Percentiles rank a stretch among this genome's conserved stretches.
Evolutionary conservation across 345 rosid genomes (phyloP).

Genomic region (Gossypium turneri): DNA sequence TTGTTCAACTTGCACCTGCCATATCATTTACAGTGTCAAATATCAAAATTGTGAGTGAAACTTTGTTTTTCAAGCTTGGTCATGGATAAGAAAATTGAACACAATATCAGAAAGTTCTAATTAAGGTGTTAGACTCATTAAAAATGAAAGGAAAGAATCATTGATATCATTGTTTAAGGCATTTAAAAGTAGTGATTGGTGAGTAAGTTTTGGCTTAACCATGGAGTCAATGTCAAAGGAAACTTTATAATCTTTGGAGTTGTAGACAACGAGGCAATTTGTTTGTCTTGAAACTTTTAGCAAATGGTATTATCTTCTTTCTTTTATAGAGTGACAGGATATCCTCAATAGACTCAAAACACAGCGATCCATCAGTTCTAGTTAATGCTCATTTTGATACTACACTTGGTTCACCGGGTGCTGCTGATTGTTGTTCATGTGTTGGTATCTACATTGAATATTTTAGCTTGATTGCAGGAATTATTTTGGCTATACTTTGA

Average conservation of each 20-base stretch:
- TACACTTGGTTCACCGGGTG: constrained; percentile 90
- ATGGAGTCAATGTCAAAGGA: not conserved
- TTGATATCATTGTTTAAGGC: not conserved
- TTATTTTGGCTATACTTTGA: not conserved
- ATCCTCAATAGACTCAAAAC: constrained; percentile 58
- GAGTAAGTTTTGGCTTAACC: not conserved
- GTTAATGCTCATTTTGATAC: constrained; percentile 95
- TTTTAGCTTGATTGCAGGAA: constrained; percentile 9
- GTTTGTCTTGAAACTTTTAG: not conserved
- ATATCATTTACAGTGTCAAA: not conserved
- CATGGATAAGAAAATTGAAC: not conserved
- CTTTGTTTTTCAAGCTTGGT: constrained; percentile 8
- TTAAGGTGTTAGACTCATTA: not conserved
- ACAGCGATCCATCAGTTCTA: constrained; percentile 70
- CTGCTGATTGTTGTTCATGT: constrained; percentile 95
- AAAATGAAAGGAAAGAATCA: not conserved
- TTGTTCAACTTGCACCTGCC: not conserved
- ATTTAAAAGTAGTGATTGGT: constrained; percentile 4
- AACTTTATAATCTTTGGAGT: not conserved
- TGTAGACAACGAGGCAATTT: not conserved
- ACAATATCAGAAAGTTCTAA: not conserved
- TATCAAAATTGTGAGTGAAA: not conserved
- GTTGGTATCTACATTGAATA: constrained; percentile 55
- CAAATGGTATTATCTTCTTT: not conserved
- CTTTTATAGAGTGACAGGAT: constrained; percentile 49